These are phyloP conservation scores for Polytrichum formosum DNA, from an alignment of 225 moss, liverwort and hornwort genomes.

Conservation along the genomic window DNA sequence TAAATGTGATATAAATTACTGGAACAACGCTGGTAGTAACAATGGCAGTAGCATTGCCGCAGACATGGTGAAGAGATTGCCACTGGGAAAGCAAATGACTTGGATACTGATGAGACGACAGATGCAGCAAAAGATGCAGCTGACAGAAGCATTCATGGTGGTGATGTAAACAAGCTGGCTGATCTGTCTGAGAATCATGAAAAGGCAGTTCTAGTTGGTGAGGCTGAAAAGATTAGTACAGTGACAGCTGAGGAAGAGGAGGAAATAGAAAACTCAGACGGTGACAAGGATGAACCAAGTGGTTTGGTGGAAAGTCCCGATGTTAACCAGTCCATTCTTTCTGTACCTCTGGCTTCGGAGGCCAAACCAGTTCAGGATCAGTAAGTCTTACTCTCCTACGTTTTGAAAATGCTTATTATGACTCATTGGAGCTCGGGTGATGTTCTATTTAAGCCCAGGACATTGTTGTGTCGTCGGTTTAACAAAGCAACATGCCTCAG, in stretches of 20 bases:
- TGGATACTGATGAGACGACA: slow-evolving; percentile 18
- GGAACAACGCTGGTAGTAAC: no score
- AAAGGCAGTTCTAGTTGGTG: slow-evolving; percentile 8
- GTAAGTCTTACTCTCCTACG: neutral
- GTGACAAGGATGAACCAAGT: slow-evolving; percentile 9
- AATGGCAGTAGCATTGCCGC: neutral
- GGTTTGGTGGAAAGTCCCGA: slow-evolving; percentile 9
- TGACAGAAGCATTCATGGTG: slow-evolving; percentile 8
- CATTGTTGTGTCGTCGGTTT: no score
- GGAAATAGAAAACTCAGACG: slow-evolving; percentile 7
- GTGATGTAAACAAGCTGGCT: slow-evolving; percentile 29
- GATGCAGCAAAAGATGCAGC: slow-evolving; percentile 19
- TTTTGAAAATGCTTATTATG: no score
- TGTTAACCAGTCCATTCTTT: slow-evolving; percentile 8
- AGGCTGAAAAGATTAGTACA: slow-evolving; percentile 1
- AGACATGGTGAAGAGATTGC: slow-evolving; percentile 16
- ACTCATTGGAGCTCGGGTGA: no score
- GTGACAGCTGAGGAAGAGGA: slow-evolving; percentile 15
- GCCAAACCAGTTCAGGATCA: slow-evolving; percentile 19
- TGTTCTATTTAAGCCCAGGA: no score
- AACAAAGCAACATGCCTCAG: no score
- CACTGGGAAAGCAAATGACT: slow-evolving; percentile 14
- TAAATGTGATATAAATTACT: no score
- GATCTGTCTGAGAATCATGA: slow-evolving; percentile 19
- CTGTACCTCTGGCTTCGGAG: slow-evolving; percentile 10